phyloP scores from a whole-genome alignment of 768 basidiomycete species.

The Lactarius tabidus region DNA sequence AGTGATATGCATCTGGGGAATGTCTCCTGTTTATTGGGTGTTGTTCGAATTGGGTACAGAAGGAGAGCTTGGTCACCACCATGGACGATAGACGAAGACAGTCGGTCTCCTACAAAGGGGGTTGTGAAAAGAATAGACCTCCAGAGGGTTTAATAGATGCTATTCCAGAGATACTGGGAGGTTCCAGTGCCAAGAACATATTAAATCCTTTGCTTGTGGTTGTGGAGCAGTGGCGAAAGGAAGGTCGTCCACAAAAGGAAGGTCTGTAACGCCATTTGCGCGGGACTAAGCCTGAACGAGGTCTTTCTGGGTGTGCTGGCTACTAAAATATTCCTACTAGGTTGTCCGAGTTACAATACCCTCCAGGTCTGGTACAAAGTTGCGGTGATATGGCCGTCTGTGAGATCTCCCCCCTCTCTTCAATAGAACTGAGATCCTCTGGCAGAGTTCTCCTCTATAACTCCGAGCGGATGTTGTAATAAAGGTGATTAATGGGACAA shows the following conservation, averaged over 20 bases:
- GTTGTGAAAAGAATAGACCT: not conserved
- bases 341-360: not conserved
- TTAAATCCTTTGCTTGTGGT: not conserved
- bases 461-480: not conserved
- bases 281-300: not conserved
- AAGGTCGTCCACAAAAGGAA: not conserved
- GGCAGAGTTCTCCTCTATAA: not conserved
- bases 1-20: not conserved
- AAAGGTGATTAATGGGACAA: not conserved
- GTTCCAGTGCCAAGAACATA: not conserved
- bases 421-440: not conserved
- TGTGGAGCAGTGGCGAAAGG: not conserved
- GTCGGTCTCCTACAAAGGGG: not conserved
- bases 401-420: not conserved
- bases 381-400: not conserved
- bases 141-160: not conserved
- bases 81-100: not conserved
- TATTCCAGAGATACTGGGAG: not conserved
- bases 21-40: not conserved
- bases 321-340: not conserved
- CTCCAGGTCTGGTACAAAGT: not conserved
- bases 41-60: not conserved
- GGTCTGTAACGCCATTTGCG: not conserved
- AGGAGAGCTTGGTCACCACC: not conserved
- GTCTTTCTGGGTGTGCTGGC: not conserved